These are phyloP conservation scores for Cordyceps pruinosa DNA, from an alignment of 2,329 filamentous ascomycete genomes.

Conservation along the genomic window DNA sequence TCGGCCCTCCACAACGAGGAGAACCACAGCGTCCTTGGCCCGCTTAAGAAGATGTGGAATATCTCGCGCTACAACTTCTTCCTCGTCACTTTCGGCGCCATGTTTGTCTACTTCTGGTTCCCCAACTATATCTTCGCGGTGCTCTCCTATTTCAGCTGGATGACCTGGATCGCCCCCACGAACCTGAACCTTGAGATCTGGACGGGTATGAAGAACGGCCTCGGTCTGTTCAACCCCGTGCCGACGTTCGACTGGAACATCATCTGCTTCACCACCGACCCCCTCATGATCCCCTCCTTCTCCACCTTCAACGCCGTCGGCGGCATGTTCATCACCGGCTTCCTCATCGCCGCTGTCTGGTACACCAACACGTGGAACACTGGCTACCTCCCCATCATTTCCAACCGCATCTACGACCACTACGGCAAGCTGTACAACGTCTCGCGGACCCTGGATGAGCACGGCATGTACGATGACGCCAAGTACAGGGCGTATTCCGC, in stretches of 20 bases:
- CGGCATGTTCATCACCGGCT: slow-evolving; percentile 42
- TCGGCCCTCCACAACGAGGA: slow-evolving; percentile 32
- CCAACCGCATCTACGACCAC: slow-evolving; percentile 50
- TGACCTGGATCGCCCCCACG: slow-evolving; percentile 39
- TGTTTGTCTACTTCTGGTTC: slow-evolving; percentile 45
- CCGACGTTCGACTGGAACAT: slow-evolving; percentile 43
- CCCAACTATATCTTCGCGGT: slow-evolving; percentile 39
- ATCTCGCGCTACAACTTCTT: slow-evolving; percentile 37
- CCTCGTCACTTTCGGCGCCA: slow-evolving; percentile 29
- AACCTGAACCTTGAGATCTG: slow-evolving; percentile 23
- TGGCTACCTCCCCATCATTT: slow-evolving; percentile 49
- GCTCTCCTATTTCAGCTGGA: slow-evolving; percentile 38
- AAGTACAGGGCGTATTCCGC: slow-evolving; percentile 43
- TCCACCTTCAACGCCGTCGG: slow-evolving; percentile 23
- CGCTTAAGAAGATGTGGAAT: slow-evolving; percentile 26
- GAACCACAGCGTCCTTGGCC: slow-evolving; percentile 20
- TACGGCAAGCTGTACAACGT: slow-evolving; percentile 45
- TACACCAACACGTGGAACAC: slow-evolving; percentile 40
- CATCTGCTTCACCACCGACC: slow-evolving; percentile 14
- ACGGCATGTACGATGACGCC: slow-evolving; percentile 42
- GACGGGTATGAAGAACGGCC: slow-evolving; percentile 24
- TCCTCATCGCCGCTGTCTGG: slow-evolving; percentile 42
- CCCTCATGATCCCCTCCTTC: slow-evolving; percentile 18
- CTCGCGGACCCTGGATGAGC: slow-evolving; percentile 40
- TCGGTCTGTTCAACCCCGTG: slow-evolving; percentile 35